Percentiles rank a stretch among this genome's conserved stretches.
These are phyloP conservation scores for Scutellaria barbata DNA, from an alignment of 257 asterid genomes.

Conservation along the genomic window DNA sequence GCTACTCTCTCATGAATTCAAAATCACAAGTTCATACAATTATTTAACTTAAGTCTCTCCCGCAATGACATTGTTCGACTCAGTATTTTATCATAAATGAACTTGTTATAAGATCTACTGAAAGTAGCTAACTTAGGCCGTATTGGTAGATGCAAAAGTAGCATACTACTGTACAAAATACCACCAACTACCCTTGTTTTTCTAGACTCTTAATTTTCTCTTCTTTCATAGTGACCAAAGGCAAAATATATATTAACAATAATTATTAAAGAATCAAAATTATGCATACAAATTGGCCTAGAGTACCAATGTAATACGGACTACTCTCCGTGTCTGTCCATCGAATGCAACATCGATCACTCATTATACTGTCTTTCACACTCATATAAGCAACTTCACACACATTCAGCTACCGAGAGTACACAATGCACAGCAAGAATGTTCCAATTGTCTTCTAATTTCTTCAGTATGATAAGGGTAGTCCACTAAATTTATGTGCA, in stretches of 20 bases:
- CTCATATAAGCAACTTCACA: no score
- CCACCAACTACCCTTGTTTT: no score
- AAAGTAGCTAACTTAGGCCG: no score
- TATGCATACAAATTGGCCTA: background rate
- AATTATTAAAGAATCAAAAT: background rate
- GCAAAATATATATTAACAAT: background rate
- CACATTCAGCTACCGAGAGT: background rate
- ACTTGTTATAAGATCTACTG: no score
- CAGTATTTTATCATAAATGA: no score
- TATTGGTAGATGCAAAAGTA: no score
- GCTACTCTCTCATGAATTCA: no score
- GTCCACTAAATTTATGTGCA: background rate
- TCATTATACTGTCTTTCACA: constrained; percentile 7
- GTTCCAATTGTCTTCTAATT: background rate
- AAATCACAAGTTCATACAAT: no score
- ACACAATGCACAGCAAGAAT: background rate
- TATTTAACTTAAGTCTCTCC: no score
- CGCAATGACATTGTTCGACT: no score
- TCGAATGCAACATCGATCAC: background rate
- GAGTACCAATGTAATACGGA: background rate
- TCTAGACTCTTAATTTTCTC: no score
- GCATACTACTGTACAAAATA: no score
- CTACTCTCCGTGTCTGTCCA: background rate
- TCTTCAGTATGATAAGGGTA: background rate
- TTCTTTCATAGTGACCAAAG: background rate